Evolutionary conservation across 768 basidiomycete genomes (phyloP).

Genomic region (Chlorophyllum brunneum): DNA sequence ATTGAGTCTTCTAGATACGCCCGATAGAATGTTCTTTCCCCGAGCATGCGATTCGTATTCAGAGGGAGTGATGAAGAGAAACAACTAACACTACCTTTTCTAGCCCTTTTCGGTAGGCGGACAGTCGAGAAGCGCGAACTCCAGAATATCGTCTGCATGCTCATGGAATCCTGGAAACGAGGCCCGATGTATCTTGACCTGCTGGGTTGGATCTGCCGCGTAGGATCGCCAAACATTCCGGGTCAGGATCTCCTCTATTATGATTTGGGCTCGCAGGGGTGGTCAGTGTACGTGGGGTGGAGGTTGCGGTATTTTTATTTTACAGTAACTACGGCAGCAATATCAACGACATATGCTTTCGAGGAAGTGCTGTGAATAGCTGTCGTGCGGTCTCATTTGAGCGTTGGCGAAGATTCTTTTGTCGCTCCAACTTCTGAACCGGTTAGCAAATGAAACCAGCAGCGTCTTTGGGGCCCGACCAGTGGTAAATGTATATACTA

Average conservation of each 20-base stretch:
- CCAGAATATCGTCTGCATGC: constrained; percentile 1
- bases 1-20: background rate
- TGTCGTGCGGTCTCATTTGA: constrained; percentile 21
- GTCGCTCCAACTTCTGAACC: constrained; percentile 3
- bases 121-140: background rate
- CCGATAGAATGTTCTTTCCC: constrained; percentile 2
- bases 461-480: constrained; percentile 32
- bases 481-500: constrained; percentile 40
- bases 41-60: background rate
- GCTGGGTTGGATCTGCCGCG: background rate
- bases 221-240: constrained; percentile 5
- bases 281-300: no score
- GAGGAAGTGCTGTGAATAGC: constrained; percentile 35
- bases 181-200: constrained; percentile 6
- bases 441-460: constrained; percentile 26
- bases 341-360: constrained; percentile 34
- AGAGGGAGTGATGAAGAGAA: constrained; percentile 2
- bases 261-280: no score
- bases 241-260: constrained; percentile 33
- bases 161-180: constrained; percentile 1
- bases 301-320: no score
- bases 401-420: background rate
- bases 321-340: constrained; percentile 40
- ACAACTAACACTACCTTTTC: constrained; percentile 6
- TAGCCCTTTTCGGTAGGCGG: background rate